Percentiles rank a stretch among this genome's conserved stretches.
Conservation (phyloP, 371 early-diverging fungal genomes). For the Lichtheimia corymbifera region DNA sequence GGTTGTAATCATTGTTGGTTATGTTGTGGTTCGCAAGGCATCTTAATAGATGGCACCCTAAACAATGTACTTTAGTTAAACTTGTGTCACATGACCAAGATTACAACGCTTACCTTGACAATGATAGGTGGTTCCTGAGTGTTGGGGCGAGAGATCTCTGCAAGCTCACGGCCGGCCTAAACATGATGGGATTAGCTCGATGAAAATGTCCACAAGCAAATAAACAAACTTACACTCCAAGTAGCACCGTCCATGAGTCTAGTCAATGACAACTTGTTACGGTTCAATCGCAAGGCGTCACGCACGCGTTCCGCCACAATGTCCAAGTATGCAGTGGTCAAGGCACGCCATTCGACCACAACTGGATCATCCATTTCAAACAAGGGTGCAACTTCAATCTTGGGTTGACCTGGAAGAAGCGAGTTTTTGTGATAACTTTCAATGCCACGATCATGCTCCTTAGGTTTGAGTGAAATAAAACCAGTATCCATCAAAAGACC, state of each 20-base stretch:
- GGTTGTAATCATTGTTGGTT: background rate
- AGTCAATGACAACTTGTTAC: conserved; percentile 67
- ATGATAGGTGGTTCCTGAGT: conserved; percentile 90
- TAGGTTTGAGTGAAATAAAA: conserved; percentile 36
- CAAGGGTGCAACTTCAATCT: conserved; percentile 58
- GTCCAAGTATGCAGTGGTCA: conserved; percentile 87
- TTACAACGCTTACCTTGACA: conserved; percentile 41
- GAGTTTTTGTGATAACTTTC: conserved; percentile 45
- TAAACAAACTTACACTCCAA: conserved; percentile 62
- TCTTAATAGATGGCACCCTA: too few species aligned
- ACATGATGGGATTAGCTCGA: conserved; percentile 8
- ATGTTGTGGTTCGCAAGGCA: too few species aligned
- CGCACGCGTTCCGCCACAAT: conserved; percentile 70
- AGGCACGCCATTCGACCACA: conserved; percentile 90
- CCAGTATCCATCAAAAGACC: conserved; percentile 49
- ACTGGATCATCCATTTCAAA: conserved; percentile 83
- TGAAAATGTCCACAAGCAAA: background rate
- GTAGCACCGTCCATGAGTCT: conserved; percentile 92
- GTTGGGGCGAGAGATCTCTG: conserved; percentile 76
- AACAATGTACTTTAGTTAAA: too few species aligned
- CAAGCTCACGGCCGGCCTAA: conserved; percentile 88
- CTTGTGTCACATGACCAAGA: too few species aligned
- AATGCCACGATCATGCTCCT: conserved; percentile 43
- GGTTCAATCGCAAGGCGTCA: conserved; percentile 55
- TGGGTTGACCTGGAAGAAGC: conserved; percentile 41